Evolutionary conservation across 1,139 yeast genomes (phyloP), one percentile per base, ranked within the genome.

Genomic region (Suhomyces chickasaworum): DNA sequence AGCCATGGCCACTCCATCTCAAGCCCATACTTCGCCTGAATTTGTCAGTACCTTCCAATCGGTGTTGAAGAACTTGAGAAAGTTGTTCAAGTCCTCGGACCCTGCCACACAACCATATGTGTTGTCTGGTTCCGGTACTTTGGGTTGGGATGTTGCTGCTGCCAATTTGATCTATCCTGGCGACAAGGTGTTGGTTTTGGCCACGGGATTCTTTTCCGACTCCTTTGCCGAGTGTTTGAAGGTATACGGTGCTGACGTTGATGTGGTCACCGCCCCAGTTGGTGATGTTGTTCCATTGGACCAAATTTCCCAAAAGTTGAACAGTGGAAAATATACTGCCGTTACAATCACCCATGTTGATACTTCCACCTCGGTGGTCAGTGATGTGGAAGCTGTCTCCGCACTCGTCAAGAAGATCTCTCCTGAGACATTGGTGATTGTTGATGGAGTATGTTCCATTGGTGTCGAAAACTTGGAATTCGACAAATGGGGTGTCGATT

Each of bases 341-440:
- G 78, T 91, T 56, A 89, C 96, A 44, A 80, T 91, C 58, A 93
- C 98, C 37, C 98, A 91, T 58, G 97, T 93, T 33, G 99, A 91
- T 68, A 93, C 98, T 37, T 89, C 97, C 2, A 89, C 97, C 37
- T 95, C 96, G 25, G 97, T 91, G 35, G 80, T 90, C 38, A 75
- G 85, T 43, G 87, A 89, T 59, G 83, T 93, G 53, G 75, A 81
- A 61, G 74, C 77, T 17, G 77, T 90, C 51, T 67, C 96, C 31
- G 68, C 68, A 45, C 57, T 85, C 15, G 86, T 88, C 50, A 81
- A 84, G 59, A 64, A 73, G 53, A 72, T 75, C 4, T 79, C 90
- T 3, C 97, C 98, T 44, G 86, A 87, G 34, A 83, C 97, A 20
- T 77, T 91, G 53, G 76, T 91, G 49, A 71, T 89, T 44, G 96